These are phyloP conservation scores for Solanum medicagineum DNA, from an alignment of 257 asterid species.

Conservation along the genomic window DNA sequence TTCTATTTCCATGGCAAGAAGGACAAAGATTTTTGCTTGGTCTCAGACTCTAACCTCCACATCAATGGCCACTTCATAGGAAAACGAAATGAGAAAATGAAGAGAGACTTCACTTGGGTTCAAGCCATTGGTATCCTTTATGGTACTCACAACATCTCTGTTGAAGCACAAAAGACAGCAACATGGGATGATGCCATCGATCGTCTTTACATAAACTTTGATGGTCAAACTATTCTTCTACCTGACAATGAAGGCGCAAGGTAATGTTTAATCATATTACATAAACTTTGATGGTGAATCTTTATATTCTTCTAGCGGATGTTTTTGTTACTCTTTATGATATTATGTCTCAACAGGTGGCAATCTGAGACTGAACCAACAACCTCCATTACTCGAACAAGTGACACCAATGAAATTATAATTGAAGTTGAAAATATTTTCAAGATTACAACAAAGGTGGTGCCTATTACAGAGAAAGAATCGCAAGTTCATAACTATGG, in stretches of 20 bases:
- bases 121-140: constrained; percentile 42
- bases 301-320: no score
- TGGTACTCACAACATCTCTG: constrained; percentile 19
- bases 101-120: constrained; percentile 63
- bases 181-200: constrained; percentile 32
- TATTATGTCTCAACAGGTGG: constrained; percentile 16
- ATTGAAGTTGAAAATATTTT: background rate
- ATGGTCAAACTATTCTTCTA: constrained; percentile 24
- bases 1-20: constrained; percentile 66
- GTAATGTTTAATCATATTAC: background rate
- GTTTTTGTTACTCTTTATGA: background rate
- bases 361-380: background rate
- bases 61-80: constrained; percentile 63
- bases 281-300: no score
- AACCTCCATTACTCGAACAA: constrained; percentile 5
- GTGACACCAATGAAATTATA: background rate
- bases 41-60: constrained; percentile 44
- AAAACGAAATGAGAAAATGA: constrained; percentile 18
- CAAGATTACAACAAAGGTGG: background rate
- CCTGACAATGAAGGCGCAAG: constrained; percentile 14
- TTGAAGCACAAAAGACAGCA: constrained; percentile 38
- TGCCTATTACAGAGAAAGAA: constrained; percentile 37
- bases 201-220: constrained; percentile 27
- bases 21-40: constrained; percentile 39
- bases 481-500: constrained; percentile 36